Percentiles rank a stretch among this genome's conserved stretches.
Evolutionary conservation across 192 early-diverging fungal genomes (phyloP).

Genomic region (Backusella australiensis): DNA sequence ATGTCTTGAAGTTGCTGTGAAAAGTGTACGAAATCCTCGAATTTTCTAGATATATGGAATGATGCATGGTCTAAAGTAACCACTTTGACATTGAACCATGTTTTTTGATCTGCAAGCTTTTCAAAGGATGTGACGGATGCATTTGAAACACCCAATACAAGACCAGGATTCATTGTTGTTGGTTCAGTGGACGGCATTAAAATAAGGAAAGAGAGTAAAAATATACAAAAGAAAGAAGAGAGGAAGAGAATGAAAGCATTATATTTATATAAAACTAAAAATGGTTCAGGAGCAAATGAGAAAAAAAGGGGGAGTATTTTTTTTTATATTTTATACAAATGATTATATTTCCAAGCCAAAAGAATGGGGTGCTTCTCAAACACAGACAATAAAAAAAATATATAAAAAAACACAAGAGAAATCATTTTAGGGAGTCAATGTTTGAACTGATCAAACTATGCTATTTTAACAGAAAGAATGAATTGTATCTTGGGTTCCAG

Average conservation of each 20-base stretch:
- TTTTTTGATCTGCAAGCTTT: slow-evolving; percentile 27
- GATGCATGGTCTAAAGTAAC: slow-evolving; percentile 6
- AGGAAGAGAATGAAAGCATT: background rate
- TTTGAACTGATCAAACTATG: background rate
- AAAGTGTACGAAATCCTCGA: slow-evolving; percentile 32
- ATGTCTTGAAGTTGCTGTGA: slow-evolving; percentile 23
- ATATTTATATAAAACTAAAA: background rate
- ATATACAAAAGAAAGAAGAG: background rate
- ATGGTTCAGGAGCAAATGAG: background rate
- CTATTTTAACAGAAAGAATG: background rate
- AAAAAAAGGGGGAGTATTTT: background rate
- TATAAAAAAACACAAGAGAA: background rate
- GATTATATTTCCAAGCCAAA: background rate
- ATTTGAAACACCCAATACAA: slow-evolving; percentile 7
- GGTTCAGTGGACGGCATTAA: background rate
- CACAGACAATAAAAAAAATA: background rate
- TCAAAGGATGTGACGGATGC: slow-evolving; percentile 24
- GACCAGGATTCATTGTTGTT: background rate
- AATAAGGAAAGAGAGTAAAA: background rate
- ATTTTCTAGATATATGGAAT: slow-evolving; percentile 26
- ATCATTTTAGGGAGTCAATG: slow-evolving; percentile 1
- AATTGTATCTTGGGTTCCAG: background rate
- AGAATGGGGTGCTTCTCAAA: background rate
- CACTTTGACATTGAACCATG: slow-evolving; percentile 32
- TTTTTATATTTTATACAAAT: background rate